A percentile compares a stretch with the other conserved stretches of the same genome.
These are phyloP conservation scores for Cyclotella choctawhatcheeana DNA, from an alignment of 108 stramenopile species.

Conservation along the genomic window DNA sequence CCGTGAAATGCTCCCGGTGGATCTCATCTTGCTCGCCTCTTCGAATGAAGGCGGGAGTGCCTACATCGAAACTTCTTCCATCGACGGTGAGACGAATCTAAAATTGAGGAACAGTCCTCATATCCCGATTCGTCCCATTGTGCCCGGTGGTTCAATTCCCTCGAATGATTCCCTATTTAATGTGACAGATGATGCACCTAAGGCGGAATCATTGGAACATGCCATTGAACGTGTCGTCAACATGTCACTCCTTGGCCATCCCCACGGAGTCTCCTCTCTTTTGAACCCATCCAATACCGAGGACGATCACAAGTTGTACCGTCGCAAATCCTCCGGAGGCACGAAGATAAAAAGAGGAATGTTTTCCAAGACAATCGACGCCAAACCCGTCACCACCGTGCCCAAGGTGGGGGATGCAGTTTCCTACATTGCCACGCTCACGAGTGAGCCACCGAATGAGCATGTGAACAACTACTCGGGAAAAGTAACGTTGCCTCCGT, in stretches of 20 bases:
- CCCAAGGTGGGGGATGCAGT: slow-evolving; percentile 25
- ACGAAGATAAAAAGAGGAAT: too few species aligned
- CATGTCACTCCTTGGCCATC: slow-evolving; percentile 68
- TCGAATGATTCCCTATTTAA: slow-evolving; percentile 22
- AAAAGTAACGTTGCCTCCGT: slow-evolving; percentile 72
- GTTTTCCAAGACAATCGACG: neutral
- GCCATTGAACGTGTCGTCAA: slow-evolving; percentile 74
- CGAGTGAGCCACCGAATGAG: slow-evolving; percentile 89
- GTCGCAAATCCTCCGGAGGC: neutral
- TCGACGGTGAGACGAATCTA: slow-evolving; percentile 98
- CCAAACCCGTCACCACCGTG: neutral
- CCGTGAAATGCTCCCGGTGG: slow-evolving; percentile 94
- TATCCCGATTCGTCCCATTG: slow-evolving; percentile 51
- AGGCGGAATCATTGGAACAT: slow-evolving; percentile 64
- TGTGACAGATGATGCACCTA: slow-evolving; percentile 21
- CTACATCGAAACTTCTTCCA: slow-evolving; percentile 96
- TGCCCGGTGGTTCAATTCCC: too few species aligned
- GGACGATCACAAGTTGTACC: slow-evolving; percentile 35
- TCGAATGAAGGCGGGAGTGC: slow-evolving; percentile 80
- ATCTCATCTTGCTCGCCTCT: slow-evolving; percentile 90
- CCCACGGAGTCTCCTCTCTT: slow-evolving; percentile 56
- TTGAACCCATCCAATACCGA: slow-evolving; percentile 62
- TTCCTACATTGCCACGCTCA: slow-evolving; percentile 63
- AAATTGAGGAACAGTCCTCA: slow-evolving; percentile 86
- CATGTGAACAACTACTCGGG: slow-evolving; percentile 92